phyloP scores from a whole-genome alignment of 2,329 filamentous ascomycete species.

The Fusarium protoensiforme region DNA sequence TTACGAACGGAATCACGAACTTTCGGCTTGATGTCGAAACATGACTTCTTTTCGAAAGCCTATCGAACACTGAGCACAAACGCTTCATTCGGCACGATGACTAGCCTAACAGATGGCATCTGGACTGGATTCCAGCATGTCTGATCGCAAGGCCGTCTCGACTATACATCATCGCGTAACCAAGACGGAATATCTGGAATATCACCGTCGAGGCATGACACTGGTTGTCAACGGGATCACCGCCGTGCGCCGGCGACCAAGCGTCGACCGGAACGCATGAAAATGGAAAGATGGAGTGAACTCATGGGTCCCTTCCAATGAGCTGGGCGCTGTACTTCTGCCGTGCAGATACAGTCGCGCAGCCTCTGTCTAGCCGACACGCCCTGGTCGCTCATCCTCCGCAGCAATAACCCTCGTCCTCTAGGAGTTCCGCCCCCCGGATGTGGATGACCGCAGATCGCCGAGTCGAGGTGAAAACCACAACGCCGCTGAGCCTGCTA shows the following conservation, averaged over 20 bases:
- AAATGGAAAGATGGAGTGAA: slow-evolving; percentile 45
- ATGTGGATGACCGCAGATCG: slow-evolving; percentile 22
- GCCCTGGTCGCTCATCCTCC: slow-evolving; percentile 21
- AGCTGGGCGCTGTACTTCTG: slow-evolving; percentile 46
- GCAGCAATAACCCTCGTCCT: slow-evolving; percentile 4
- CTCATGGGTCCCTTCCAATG: slow-evolving; percentile 42
- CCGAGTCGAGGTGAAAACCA: slow-evolving; percentile 32
- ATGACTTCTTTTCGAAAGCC: slow-evolving; percentile 43
- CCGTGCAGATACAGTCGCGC: slow-evolving; percentile 46
- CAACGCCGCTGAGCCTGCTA: slow-evolving; percentile 37
- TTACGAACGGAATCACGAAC: slow-evolving; percentile 44
- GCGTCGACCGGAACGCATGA: slow-evolving; percentile 15
- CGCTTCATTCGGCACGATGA: slow-evolving; percentile 46
- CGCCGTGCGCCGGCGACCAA: slow-evolving; percentile 28
- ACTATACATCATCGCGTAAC: slow-evolving; percentile 50
- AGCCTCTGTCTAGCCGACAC: slow-evolving; percentile 39
- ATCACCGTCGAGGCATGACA: slow-evolving; percentile 52
- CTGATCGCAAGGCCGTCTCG: slow-evolving; percentile 44
- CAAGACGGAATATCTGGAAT: slow-evolving; percentile 54
- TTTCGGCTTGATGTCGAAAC: slow-evolving; percentile 49
- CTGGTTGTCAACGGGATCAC: slow-evolving; percentile 57
- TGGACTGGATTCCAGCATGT: slow-evolving; percentile 46
- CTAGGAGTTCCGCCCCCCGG: slow-evolving; percentile 1
- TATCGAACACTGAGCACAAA: slow-evolving; percentile 40
- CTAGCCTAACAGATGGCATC: slow-evolving; percentile 26